Base-by-base conservation (phyloP, 2,329 filamentous ascomycete species). In the Epichloe typhina region DNA sequence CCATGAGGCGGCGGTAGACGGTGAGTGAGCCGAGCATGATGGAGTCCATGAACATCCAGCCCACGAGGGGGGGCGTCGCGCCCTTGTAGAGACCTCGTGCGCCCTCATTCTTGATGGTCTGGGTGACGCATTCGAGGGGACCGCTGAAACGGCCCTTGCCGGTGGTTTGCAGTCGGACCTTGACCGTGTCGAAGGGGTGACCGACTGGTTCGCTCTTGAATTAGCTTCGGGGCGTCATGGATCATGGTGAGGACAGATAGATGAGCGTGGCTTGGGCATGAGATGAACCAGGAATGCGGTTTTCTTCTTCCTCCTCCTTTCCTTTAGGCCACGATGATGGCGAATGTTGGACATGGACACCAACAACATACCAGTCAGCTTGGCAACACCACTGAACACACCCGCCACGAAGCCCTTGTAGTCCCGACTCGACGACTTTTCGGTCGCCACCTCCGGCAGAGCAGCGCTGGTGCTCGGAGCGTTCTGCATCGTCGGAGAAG, bases 21-120 rank as follows among this genome's bases (percentile, higher is more conserved):
- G 86, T 95, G 57, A 98, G 73, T 17, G 87, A 94, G 41, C 93
- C 93, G 36, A 97, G 78, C 90, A 97, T 95, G 53, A 83, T 65
- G 41, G 72, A 77, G 71, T 98, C 93, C 91, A 97, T 97, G 62
- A 94, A 88, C 86, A 97, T 95, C 93, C 93, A 97, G 59, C 93
- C 93, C 48, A 96, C 81, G 46, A 97, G 74, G 49, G 51, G 91
- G 51, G 91, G 91, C 31, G 86, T 88, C 11, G 89, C 89, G 60
- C 91, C 90, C 71, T 97, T 98, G 76, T 97, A 98, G 41, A 98
- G 73, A 3, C 88, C 93, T 47, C 76, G 70, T 44, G 94, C 69
- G 46, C 91, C 91, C 68, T 98, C 93, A 64, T 89, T 85, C 53
- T 84, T 80, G 31, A 97, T 57, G 9, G 93, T 98, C 65, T 91